These are phyloP conservation scores for Astrothelium subdiscretum DNA, from an alignment of 495 filamentous ascomycete genomes.

Conservation along the genomic window DNA sequence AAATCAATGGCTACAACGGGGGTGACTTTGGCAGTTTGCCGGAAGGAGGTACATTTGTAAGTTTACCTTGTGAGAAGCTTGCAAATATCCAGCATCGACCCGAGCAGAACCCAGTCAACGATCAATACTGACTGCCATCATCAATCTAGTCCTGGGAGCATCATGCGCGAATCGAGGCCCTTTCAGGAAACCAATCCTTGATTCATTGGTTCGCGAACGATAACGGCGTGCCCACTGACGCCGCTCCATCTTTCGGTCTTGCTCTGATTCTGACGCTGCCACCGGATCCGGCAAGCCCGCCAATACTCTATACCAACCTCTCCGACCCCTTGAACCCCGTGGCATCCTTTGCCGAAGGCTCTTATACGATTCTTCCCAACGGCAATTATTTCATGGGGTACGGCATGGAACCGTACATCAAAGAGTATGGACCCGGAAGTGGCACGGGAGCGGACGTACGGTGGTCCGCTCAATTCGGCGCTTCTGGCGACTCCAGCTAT, in stretches of 20 bases:
- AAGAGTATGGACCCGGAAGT: constrained; percentile 7
- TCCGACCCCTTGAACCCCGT: background rate
- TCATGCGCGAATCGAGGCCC: background rate
- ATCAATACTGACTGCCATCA: background rate
- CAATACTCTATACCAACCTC: background rate
- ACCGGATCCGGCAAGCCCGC: background rate
- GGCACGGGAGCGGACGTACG: constrained; percentile 5
- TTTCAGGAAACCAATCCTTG: background rate
- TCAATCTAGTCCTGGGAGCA: background rate
- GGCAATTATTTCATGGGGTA: constrained; percentile 13
- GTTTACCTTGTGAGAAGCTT: background rate
- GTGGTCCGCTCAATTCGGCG: constrained; percentile 11
- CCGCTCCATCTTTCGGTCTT: background rate
- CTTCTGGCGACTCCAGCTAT: constrained; percentile 5
- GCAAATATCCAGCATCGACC: background rate
- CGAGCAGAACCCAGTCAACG: background rate
- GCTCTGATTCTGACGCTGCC: constrained; percentile 4
- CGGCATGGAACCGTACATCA: constrained; percentile 6
- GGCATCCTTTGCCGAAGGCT: constrained; percentile 9
- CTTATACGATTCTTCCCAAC: constrained; percentile 9
- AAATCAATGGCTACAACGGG: constrained; percentile 29
- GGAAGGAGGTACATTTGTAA: constrained; percentile 10
- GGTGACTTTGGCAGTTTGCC: constrained; percentile 32
- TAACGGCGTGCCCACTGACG: no score
- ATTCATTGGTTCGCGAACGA: background rate